Percentiles rank a stretch among this genome's conserved stretches.
phyloP scores from a whole-genome alignment of 1,284 basidiomycete species.

The Abortiporus biennis region DNA sequence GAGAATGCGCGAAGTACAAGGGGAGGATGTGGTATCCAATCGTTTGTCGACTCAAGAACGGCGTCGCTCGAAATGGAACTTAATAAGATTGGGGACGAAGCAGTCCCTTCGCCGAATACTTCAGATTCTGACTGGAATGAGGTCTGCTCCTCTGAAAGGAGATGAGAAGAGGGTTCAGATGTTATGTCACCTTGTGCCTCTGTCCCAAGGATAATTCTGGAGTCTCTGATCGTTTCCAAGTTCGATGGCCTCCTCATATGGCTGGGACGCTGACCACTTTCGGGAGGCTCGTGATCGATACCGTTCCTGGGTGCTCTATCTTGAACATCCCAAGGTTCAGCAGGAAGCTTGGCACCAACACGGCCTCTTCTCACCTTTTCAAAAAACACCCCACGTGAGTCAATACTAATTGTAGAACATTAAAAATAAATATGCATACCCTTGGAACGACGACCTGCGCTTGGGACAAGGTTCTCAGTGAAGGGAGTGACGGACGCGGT shows the following conservation, averaged over 20 bases:
- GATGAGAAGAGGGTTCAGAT: not conserved
- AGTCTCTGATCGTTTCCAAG: slow-evolving; percentile 23
- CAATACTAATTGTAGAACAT: slow-evolving; percentile 2
- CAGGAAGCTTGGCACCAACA: slow-evolving; percentile 15
- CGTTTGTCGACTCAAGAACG: no score
- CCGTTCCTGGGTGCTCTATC: no score
- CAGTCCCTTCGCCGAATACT: not conserved
- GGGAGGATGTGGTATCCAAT: no score
- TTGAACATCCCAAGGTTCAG: slow-evolving; percentile 13
- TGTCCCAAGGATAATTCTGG: slow-evolving; percentile 18
- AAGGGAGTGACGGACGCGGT: slow-evolving; percentile 60
- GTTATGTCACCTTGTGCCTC: slow-evolving; percentile 11
- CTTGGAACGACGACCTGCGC: slow-evolving; percentile 52
- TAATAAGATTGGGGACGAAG: not conserved
- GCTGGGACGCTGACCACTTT: slow-evolving; percentile 9
- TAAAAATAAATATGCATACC: slow-evolving; percentile 30
- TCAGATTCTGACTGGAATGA: not conserved
- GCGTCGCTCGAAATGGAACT: no score
- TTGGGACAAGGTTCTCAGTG: slow-evolving; percentile 49
- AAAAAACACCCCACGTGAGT: slow-evolving; percentile 5
- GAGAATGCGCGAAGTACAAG: no score
- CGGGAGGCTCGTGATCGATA: not conserved
- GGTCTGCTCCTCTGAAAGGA: slow-evolving; percentile 1
- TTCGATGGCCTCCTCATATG: slow-evolving; percentile 20
- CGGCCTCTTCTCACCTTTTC: slow-evolving; percentile 13